Conservation (phyloP, 257 asterid species). For the Marsdenia floribunda region DNA sequence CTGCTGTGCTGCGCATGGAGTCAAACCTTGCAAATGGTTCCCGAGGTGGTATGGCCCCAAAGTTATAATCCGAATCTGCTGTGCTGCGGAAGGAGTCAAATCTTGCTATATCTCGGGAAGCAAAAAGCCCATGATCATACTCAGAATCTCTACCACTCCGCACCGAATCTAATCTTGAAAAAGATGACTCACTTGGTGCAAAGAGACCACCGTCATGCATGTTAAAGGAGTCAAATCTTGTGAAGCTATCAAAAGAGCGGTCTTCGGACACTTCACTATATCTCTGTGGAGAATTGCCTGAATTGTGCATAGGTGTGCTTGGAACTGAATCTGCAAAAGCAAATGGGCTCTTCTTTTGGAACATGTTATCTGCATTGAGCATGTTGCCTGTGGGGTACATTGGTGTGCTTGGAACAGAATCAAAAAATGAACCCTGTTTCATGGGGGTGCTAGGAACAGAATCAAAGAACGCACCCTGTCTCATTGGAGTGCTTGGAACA, state of each 20-base stretch:
- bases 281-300: conserved; percentile 49
- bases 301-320: conserved; percentile 71
- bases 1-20: conserved; percentile 55
- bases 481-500: conserved; percentile 22
- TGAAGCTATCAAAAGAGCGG: conserved; percentile 45
- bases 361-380: conserved; percentile 39
- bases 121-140: conserved; percentile 55
- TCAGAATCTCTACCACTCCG: conserved; percentile 54
- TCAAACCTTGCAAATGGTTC: conserved; percentile 34
- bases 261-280: conserved; percentile 39
- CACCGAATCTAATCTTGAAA: conserved; percentile 84
- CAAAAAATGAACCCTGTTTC: conserved; percentile 52
- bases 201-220: conserved; percentile 35
- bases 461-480: conserved; percentile 54
- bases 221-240: conserved; percentile 78
- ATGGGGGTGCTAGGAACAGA: conserved; percentile 87
- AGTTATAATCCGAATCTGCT: conserved; percentile 70
- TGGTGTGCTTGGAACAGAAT: conserved; percentile 42
- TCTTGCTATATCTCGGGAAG: conserved; percentile 45
- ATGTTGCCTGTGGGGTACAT: conserved; percentile 19
- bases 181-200: conserved; percentile 37
- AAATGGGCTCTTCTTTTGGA: conserved; percentile 44
- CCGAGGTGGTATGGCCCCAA: conserved; percentile 36
- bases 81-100: conserved; percentile 84
- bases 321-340: conserved; percentile 77